phyloP scores from a whole-genome alignment of 108 stramenopile genomes.

The Cylindrotheca closterium region DNA sequence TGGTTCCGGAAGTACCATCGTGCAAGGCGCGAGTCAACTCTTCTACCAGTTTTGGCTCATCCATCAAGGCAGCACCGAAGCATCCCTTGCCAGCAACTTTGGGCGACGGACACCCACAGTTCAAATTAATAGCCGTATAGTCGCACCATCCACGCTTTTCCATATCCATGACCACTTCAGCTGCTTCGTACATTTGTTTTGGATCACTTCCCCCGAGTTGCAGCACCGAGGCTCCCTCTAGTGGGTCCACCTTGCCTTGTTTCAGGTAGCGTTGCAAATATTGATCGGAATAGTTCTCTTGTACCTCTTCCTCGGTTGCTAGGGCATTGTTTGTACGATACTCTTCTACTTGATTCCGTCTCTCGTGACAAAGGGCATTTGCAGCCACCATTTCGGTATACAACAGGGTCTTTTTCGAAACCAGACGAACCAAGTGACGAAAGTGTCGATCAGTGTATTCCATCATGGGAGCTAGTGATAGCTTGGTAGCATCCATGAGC shows the following conservation, averaged over 20 bases:
- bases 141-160: slow-evolving; percentile 63
- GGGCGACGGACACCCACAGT: slow-evolving; percentile 98
- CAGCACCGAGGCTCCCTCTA: slow-evolving; percentile 84
- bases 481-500: slow-evolving; percentile 35
- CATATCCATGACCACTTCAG: slow-evolving; percentile 67
- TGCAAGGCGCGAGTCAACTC: slow-evolving; percentile 70
- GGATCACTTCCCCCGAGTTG: slow-evolving; percentile 97
- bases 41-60: slow-evolving; percentile 84
- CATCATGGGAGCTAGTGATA: slow-evolving; percentile 99
- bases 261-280: slow-evolving; percentile 48
- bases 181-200: slow-evolving; percentile 66
- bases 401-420: slow-evolving; percentile 80
- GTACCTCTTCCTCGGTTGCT: slow-evolving; percentile 24
- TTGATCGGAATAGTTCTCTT: slow-evolving; percentile 20
- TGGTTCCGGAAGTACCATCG: slow-evolving; percentile 54
- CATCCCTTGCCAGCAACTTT: slow-evolving; percentile 95
- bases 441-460: slow-evolving; percentile 98
- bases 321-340: slow-evolving; percentile 12
- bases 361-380: slow-evolving; percentile 79
- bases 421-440: slow-evolving; percentile 83
- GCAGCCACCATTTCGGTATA: slow-evolving; percentile 99
- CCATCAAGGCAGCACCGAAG: slow-evolving; percentile 99
- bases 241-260: slow-evolving; percentile 46
- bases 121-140: slow-evolving; percentile 97
- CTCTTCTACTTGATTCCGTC: slow-evolving; percentile 17